phyloP scores from a whole-genome alignment of 768 basidiomycete genomes.

The Plicaturopsis crispa region DNA sequence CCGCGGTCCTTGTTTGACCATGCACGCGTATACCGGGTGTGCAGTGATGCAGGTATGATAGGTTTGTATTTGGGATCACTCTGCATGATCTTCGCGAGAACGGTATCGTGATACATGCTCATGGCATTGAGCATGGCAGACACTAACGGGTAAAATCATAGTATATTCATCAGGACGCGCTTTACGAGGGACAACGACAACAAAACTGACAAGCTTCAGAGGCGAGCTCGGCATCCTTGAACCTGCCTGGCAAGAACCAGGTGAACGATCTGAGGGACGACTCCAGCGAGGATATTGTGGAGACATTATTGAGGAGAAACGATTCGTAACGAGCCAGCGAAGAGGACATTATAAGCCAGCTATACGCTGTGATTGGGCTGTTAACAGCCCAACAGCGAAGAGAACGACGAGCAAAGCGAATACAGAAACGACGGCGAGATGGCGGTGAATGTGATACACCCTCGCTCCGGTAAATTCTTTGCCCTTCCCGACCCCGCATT shows the following conservation, averaged over 20 bases:
- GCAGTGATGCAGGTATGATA: constrained; percentile 67
- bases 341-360: constrained; percentile 41
- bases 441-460: constrained; percentile 6
- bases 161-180: constrained; percentile 6
- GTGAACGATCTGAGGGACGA: constrained; percentile 83
- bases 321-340: constrained; percentile 70
- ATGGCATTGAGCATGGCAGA: constrained; percentile 81
- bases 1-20: constrained; percentile 64
- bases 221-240: constrained; percentile 95
- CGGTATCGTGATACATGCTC: constrained; percentile 91
- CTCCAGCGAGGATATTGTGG: constrained; percentile 82
- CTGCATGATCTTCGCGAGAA: constrained; percentile 64
- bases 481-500: not conserved
- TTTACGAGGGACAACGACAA: constrained; percentile 8
- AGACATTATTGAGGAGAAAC: constrained; percentile 79
- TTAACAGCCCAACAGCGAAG: constrained; percentile 9
- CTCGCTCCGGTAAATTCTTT: constrained; percentile 1
- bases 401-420: constrained; percentile 5
- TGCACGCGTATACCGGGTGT: constrained; percentile 85
- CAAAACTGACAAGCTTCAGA: constrained; percentile 82
- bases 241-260: constrained; percentile 93
- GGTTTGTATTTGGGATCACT: constrained; percentile 64
- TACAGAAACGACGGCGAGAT: constrained; percentile 6
- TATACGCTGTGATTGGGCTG: constrained; percentile 12
- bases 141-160: constrained; percentile 41